phyloP scores from a whole-genome alignment of 108 stramenopile genomes.

The Discostella pseudostelligera region DNA sequence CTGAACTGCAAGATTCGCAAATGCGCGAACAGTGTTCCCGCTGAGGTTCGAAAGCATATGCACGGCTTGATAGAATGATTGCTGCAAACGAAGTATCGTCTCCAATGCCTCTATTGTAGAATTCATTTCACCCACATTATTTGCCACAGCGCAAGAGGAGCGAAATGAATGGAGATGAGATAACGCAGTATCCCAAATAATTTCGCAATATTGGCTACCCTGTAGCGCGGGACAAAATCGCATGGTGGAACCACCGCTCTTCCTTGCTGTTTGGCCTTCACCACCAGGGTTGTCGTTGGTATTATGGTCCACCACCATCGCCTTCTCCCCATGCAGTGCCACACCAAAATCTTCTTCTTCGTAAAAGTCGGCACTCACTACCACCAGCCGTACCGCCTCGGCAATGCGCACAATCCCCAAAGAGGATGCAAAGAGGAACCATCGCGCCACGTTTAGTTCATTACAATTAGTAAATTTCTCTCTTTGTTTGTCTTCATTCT shows the following conservation, averaged over 20 bases:
- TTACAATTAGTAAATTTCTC: neutral
- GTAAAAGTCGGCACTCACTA: constrained; percentile 89
- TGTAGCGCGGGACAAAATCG: constrained; percentile 24
- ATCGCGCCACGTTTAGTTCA: constrained; percentile 42
- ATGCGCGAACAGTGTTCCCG: constrained; percentile 16
- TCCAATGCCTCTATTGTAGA: constrained; percentile 16
- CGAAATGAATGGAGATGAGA: constrained; percentile 7
- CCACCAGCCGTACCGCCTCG: constrained; percentile 62
- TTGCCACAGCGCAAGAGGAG: constrained; percentile 1
- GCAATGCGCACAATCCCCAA: constrained; percentile 63
- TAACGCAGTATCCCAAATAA: constrained; percentile 22
- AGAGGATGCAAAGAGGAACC: constrained; percentile 61
- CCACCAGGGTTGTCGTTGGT: neutral
- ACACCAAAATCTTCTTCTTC: constrained; percentile 92
- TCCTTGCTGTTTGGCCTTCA: neutral
- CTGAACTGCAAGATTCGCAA: constrained; percentile 8
- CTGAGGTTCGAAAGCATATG: constrained; percentile 18
- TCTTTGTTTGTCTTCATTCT: neutral
- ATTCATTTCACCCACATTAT: neutral
- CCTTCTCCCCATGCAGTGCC: constrained; percentile 14
- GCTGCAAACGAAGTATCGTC: constrained; percentile 19
- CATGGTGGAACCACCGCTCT: constrained; percentile 2
- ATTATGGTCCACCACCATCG: neutral
- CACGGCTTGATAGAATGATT: constrained; percentile 21
- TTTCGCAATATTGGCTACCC: constrained; percentile 9